A percentile compares a stretch with the other conserved stretches of the same genome.
phyloP scores from a whole-genome alignment of 306 rosid genomes.

The Ormosia emarginata region DNA sequence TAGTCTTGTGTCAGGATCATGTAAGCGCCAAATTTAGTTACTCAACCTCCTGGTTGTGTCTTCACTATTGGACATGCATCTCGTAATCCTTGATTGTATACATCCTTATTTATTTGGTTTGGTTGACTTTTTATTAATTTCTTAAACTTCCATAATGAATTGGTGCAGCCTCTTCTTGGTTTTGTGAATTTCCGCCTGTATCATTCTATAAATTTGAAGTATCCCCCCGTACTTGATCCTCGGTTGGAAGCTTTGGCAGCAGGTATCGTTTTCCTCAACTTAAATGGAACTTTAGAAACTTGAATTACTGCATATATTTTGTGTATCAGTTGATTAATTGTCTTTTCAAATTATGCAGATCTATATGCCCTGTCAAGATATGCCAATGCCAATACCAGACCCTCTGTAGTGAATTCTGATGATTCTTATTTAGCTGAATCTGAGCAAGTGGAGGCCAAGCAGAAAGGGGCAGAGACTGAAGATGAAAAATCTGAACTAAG shows the following conservation, averaged over 20 bases:
- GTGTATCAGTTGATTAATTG: neutral
- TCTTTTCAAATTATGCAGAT: conserved; percentile 43
- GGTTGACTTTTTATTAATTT: neutral
- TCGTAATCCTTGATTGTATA: neutral
- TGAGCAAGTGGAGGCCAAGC: conserved; percentile 39
- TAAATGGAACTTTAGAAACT: neutral
- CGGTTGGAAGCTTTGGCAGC: conserved; percentile 78
- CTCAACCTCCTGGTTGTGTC: neutral
- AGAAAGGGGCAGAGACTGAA: conserved; percentile 25
- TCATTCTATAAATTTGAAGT: conserved; percentile 71
- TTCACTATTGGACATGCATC: neutral
- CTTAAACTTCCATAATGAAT: neutral
- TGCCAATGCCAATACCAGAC: conserved; percentile 42
- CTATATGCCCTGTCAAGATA: conserved; percentile 79
- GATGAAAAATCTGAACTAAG: conserved; percentile 68
- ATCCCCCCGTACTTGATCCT: conserved; percentile 85
- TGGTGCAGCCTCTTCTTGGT: conserved; percentile 67
- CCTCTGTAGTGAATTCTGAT: conserved; percentile 42
- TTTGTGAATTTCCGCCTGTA: conserved; percentile 72
- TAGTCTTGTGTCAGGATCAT: neutral
- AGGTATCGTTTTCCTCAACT: conserved; percentile 35
- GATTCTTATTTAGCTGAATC: conserved; percentile 41
- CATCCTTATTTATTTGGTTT: neutral
- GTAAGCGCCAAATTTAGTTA: neutral
- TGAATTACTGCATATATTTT: neutral